phyloP scores from a whole-genome alignment of 148 eudicot genomes.

The Rhododendron ferrugineum region DNA sequence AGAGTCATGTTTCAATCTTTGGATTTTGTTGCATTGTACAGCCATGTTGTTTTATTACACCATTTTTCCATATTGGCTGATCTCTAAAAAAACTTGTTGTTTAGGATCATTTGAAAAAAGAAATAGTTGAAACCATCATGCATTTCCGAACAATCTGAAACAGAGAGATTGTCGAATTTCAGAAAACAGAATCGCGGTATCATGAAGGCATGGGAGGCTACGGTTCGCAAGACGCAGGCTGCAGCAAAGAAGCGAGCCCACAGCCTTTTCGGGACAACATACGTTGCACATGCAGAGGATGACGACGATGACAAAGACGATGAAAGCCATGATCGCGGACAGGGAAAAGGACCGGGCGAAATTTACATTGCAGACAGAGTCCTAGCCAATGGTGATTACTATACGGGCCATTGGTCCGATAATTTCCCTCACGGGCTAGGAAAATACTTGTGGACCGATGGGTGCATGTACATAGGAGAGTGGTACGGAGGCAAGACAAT shows the following conservation, averaged over 20 bases:
- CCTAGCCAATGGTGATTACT: conserved; percentile 83
- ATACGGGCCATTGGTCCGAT: conserved; percentile 76
- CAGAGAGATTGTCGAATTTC: background rate
- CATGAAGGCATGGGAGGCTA: conserved; percentile 95
- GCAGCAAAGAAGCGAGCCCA: conserved; percentile 86
- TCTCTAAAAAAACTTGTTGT: background rate
- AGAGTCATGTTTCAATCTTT: conserved; percentile 9
- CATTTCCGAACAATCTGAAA: conserved; percentile 2
- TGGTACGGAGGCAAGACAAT: conserved; percentile 81
- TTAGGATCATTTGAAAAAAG: background rate
- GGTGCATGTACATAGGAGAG: conserved; percentile 84
- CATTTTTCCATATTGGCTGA: background rate
- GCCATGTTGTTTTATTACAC: background rate
- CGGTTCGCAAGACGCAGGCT: conserved; percentile 82
- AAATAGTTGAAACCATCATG: background rate
- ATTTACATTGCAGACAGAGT: conserved; percentile 54
- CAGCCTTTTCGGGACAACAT: conserved; percentile 73
- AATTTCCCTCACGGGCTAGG: conserved; percentile 80
- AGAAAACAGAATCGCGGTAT: background rate
- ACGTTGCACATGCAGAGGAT: conserved; percentile 48
- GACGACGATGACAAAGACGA: conserved; percentile 27
- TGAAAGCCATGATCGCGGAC: background rate
- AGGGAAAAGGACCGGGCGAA: conserved; percentile 14
- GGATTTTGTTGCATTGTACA: background rate
- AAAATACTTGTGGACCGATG: conserved; percentile 81